Evolutionary conservation across 441 rosid species (phyloP), one percentile per base, ranked within the genome.

Genomic region (Sinapis alba): DNA sequence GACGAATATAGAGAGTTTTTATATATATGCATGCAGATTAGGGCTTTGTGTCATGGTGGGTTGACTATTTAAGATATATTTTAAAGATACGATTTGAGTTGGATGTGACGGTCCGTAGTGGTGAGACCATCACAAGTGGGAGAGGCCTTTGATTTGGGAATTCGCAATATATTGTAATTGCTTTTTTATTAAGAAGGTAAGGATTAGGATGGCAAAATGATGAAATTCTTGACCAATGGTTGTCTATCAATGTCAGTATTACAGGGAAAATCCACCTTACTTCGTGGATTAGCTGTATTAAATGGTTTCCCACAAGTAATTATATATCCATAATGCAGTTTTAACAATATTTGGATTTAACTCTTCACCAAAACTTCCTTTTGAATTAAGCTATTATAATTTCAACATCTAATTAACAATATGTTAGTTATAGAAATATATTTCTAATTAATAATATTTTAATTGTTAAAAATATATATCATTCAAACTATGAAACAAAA

Each of bases 11-110:
- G 57, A 65, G 60, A 41, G 19, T 47, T 32, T 8, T 36, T 16
- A 75, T 21, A 62, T 13, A 12, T 54, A 54, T 54, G 67, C 65
- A 64, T 8, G 45, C 65, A 71, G 6, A 12, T 16, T 71, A 59
- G 36, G 73, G 68, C 60, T 59, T 58, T n/a, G 13, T 38, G 34
- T 71, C 34, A 30, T 47, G 47, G 72, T 71, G 72, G 56, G 60
- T 71, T 71, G 80, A 77, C 76, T 77, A 65, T 71, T 71, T 65
- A 45, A 65, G 32, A 65, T 56, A 58, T 77, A 32, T 50, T 16
- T 24, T 45, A 43, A 41, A 21, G 61, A 30, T 45, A 24, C 9
- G 20, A 63, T 77, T 68, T 23, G 56, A 26, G 66, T 41, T 24
- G 61, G 80, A 71, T 59, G 50, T 65, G 72, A 24, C 0, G 36